These are phyloP conservation scores for Tothia fuscella DNA, from an alignment of 2,329 filamentous ascomycete species.

Conservation along the genomic window DNA sequence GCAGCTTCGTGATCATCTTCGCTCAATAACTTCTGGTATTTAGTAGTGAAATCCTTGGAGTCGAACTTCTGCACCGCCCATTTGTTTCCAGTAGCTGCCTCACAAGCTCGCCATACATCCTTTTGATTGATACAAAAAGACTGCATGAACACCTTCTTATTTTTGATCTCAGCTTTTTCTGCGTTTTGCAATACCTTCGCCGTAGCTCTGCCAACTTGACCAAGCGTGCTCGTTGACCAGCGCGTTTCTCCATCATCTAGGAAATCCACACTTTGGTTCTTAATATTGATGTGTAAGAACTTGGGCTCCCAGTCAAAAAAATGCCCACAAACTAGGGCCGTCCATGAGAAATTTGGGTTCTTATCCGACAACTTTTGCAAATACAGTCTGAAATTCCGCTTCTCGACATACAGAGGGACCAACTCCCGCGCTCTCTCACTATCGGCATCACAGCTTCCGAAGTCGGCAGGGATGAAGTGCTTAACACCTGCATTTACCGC, in stretches of 20 bases:
- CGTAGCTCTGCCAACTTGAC: background rate
- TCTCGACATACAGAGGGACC: conserved; percentile 7
- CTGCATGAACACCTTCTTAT: conserved; percentile 7
- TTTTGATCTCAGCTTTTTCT: background rate
- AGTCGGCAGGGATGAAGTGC: conserved; percentile 12
- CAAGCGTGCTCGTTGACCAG: background rate
- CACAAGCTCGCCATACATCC: background rate
- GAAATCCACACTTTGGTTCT: background rate
- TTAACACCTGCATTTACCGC: conserved; percentile 8
- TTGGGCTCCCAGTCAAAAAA: conserved; percentile 7
- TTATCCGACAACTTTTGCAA: background rate
- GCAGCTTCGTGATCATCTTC: background rate
- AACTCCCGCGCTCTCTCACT: conserved; percentile 1
- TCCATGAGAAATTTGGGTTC: conserved; percentile 3
- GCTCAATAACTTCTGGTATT: background rate
- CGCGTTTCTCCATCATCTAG: conserved; percentile 4
- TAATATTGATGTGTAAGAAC: conserved; percentile 3
- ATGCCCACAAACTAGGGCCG: conserved; percentile 7
- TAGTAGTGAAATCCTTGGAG: background rate
- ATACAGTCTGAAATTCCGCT: conserved; percentile 4
- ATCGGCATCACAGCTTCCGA: conserved; percentile 4
- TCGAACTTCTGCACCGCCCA: conserved; percentile 1
- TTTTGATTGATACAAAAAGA: conserved; percentile 7
- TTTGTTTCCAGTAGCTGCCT: conserved; percentile 1
- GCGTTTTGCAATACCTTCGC: background rate